A percentile compares a stretch with the other conserved stretches of the same genome.
Evolutionary conservation across 2,329 filamentous ascomycete genomes (phyloP).

Genomic region (Furcasterigmium sp.): DNA sequence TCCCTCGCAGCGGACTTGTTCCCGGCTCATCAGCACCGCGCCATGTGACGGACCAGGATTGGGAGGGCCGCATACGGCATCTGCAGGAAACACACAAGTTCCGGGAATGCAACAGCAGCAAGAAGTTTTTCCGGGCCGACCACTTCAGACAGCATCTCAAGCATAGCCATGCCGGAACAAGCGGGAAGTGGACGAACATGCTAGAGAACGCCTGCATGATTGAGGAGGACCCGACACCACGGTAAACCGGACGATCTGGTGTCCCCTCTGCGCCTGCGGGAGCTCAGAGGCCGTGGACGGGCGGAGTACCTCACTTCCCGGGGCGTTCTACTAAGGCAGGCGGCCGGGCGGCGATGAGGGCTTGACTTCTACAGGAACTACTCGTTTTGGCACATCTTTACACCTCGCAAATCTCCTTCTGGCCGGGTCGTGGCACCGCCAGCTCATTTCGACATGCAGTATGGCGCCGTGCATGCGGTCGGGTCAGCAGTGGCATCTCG

Average conservation of each 20-base stretch:
- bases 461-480: not conserved
- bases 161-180: conserved; percentile 92
- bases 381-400: too few relatives aligned
- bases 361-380: too few relatives aligned
- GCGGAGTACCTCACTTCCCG: too few relatives aligned
- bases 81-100: conserved; percentile 93
- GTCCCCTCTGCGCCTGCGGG: too few relatives aligned
- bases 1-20: conserved; percentile 47
- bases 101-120: conserved; percentile 93
- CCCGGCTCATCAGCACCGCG: conserved; percentile 31
- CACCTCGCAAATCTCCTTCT: too few relatives aligned
- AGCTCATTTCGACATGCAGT: not conserved
- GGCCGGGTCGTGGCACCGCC: not conserved
- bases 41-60: conserved; percentile 71
- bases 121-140: conserved; percentile 96
- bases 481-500: not conserved
- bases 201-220: conserved; percentile 96
- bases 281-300: too few relatives aligned
- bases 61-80: conserved; percentile 82
- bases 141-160: conserved; percentile 98
- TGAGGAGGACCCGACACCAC: conserved; percentile 62
- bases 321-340: too few relatives aligned
- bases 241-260: conserved; percentile 19
- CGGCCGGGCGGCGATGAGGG: too few relatives aligned
- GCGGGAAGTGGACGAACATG: conserved; percentile 98